A percentile compares a stretch with the other conserved stretches of the same genome.
phyloP scores from a whole-genome alignment of 2,329 filamentous ascomycete species.

The Cladosporium colombiae region DNA sequence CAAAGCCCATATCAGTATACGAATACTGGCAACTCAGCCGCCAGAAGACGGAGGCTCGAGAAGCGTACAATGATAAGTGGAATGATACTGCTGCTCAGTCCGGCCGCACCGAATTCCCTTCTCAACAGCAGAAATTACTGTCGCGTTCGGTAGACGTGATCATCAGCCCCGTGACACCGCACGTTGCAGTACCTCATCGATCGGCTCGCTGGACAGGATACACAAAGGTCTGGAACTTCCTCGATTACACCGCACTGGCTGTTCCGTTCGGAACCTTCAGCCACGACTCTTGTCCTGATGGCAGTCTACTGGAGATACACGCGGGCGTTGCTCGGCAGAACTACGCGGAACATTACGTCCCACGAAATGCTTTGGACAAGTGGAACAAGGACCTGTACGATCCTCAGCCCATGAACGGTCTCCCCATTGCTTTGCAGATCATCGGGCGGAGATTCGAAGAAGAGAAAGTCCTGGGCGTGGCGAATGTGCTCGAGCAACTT shows the following conservation, averaged over 20 bases:
- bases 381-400: slow-evolving; percentile 66
- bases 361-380: slow-evolving; percentile 53
- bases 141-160: slow-evolving; percentile 56
- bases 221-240: slow-evolving; percentile 36
- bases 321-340: neutral
- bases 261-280: slow-evolving; percentile 56
- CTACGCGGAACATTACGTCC: slow-evolving; percentile 35
- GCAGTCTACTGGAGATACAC: neutral
- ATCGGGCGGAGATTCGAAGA: slow-evolving; percentile 76
- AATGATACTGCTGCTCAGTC: slow-evolving; percentile 40
- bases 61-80: slow-evolving; percentile 63
- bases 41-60: slow-evolving; percentile 54
- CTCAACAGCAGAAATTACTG: neutral
- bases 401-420: slow-evolving; percentile 75
- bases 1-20: slow-evolving; percentile 59
- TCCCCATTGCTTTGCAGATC: slow-evolving; percentile 80
- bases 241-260: slow-evolving; percentile 60
- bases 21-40: slow-evolving; percentile 69
- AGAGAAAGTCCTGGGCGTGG: slow-evolving; percentile 77
- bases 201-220: slow-evolving; percentile 34
- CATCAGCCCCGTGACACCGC: slow-evolving; percentile 61
- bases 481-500: slow-evolving; percentile 39
- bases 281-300: slow-evolving; percentile 37
- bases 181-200: slow-evolving; percentile 54
- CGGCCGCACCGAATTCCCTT: neutral